Evolutionary conservation across 352 stramenopile species (phyloP).

Genomic region (Phytophthora vignae): DNA sequence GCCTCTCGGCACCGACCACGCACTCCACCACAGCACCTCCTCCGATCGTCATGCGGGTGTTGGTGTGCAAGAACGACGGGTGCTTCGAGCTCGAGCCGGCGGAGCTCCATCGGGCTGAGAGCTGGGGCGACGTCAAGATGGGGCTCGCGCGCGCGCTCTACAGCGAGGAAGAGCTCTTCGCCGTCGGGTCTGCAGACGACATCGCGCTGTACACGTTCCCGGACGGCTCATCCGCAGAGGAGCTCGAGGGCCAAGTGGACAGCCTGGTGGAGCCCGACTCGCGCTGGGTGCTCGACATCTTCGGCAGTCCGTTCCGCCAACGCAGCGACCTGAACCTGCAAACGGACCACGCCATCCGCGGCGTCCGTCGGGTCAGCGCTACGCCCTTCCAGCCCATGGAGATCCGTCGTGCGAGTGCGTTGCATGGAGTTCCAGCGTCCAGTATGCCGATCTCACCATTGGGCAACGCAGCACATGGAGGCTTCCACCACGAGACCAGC

Average conservation of each 20-base stretch:
- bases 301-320: slow-evolving; percentile 60
- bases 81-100: slow-evolving; percentile 73
- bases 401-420: slow-evolving; percentile 34
- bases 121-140: slow-evolving; percentile 69
- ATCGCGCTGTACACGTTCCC: slow-evolving; percentile 70
- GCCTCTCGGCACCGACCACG: not conserved
- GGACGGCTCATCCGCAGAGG: slow-evolving; percentile 36
- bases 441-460: slow-evolving; percentile 35
- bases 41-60: slow-evolving; percentile 51
- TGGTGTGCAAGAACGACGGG: slow-evolving; percentile 86
- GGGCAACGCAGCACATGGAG: slow-evolving; percentile 37
- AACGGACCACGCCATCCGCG: slow-evolving; percentile 63
- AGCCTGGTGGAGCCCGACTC: slow-evolving; percentile 48
- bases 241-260: slow-evolving; percentile 37
- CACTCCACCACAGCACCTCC: not conserved
- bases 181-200: slow-evolving; percentile 59
- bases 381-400: slow-evolving; percentile 32
- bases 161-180: slow-evolving; percentile 78
- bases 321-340: slow-evolving; percentile 62
- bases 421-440: slow-evolving; percentile 11
- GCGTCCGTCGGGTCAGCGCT: slow-evolving; percentile 39
- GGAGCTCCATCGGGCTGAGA: slow-evolving; percentile 33
- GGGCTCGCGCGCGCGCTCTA: slow-evolving; percentile 65
- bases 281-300: slow-evolving; percentile 85
- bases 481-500: slow-evolving; percentile 7